Evolutionary conservation across 305 asterid species (phyloP).

Genomic region (Solanum hybrid): DNA sequence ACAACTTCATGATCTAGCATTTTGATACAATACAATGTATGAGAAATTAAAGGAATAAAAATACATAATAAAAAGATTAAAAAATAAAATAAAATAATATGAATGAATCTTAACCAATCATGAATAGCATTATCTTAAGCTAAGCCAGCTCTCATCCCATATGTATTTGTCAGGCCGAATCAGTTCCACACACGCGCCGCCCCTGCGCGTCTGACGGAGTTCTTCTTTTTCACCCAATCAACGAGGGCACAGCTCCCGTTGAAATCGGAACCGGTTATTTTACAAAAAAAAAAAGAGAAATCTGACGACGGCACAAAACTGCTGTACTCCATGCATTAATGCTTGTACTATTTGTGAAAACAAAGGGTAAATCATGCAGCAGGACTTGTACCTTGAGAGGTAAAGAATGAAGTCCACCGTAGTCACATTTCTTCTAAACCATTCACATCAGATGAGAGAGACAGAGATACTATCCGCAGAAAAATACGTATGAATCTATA

Average conservation of each 20-base stretch:
- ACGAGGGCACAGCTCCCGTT: not conserved
- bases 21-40: not conserved
- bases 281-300: not conserved
- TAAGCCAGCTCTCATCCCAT: conserved; percentile 4
- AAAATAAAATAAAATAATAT: not conserved
- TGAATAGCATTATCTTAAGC: not conserved
- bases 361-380: not conserved
- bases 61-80: not conserved
- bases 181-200: not conserved
- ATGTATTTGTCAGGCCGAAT: not conserved
- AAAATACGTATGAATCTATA: conserved; percentile 1
- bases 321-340: not conserved
- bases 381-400: not conserved
- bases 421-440: not conserved
- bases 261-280: conserved; percentile 3
- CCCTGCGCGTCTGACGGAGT: not conserved
- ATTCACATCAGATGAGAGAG: not conserved
- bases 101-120: not conserved
- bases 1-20: not conserved
- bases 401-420: not conserved
- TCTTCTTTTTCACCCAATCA: not conserved
- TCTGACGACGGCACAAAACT: not conserved
- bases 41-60: not conserved
- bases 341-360: not conserved
- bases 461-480: not conserved